These are phyloP conservation scores for Trichoderma asperellum DNA, from an alignment of 2,329 filamentous ascomycete species.

Conservation along the genomic window DNA sequence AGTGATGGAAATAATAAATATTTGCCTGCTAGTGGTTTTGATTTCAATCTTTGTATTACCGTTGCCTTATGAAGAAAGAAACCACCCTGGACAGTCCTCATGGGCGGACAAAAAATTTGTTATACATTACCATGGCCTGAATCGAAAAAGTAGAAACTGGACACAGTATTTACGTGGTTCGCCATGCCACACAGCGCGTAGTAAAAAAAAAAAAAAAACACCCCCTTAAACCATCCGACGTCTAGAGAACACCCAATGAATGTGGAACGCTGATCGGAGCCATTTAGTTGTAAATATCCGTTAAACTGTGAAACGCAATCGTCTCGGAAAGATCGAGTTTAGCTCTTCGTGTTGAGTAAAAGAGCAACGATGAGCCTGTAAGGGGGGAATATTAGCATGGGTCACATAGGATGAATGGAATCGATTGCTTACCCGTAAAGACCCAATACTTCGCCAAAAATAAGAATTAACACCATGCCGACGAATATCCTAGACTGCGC, in stretches of 20 bases:
- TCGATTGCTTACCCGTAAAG: slow-evolving; percentile 80
- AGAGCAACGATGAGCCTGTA: slow-evolving; percentile 85
- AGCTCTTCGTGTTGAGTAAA: slow-evolving; percentile 87
- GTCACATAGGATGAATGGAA: background rate
- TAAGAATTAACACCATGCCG: slow-evolving; percentile 97
- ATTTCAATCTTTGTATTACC: background rate
- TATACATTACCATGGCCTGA: background rate
- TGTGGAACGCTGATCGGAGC: slow-evolving; percentile 12
- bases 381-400: slow-evolving; percentile 13
- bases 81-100: background rate
- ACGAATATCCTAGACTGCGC: slow-evolving; percentile 94
- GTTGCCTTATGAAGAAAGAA: background rate
- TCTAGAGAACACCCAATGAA: background rate
- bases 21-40: background rate
- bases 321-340: slow-evolving; percentile 49
- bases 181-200: slow-evolving; percentile 30
- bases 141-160: background rate
- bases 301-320: slow-evolving; percentile 8
- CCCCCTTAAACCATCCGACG: slow-evolving; percentile 44
- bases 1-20: background rate
- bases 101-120: background rate
- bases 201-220: slow-evolving; percentile 41
- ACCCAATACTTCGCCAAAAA: slow-evolving; percentile 96
- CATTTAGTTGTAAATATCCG: slow-evolving; percentile 7
- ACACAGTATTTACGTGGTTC: background rate